phyloP scores from a whole-genome alignment of 2,329 filamentous ascomycete genomes.

The Fusarium nisikadoi region DNA sequence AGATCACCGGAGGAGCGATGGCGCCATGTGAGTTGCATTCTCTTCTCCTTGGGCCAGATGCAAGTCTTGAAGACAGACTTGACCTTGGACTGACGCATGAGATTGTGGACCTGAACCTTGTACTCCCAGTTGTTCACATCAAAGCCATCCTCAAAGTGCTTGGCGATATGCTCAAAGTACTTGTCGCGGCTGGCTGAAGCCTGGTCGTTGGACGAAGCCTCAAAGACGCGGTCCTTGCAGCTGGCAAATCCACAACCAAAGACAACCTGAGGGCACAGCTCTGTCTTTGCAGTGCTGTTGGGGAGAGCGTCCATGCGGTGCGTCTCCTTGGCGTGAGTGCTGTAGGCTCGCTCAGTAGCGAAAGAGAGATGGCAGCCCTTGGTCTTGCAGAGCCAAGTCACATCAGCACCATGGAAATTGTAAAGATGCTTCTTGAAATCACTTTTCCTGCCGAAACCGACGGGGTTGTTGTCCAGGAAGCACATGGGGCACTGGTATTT shows the following conservation, averaged over 20 bases:
- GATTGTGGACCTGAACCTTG: slow-evolving; percentile 56
- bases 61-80: slow-evolving; percentile 59
- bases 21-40: slow-evolving; percentile 54
- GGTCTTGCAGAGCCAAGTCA: slow-evolving; percentile 56
- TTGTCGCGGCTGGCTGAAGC: slow-evolving; percentile 53
- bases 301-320: slow-evolving; percentile 56
- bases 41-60: slow-evolving; percentile 58
- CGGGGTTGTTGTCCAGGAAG: slow-evolving; percentile 57
- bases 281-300: slow-evolving; percentile 54
- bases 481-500: slow-evolving; percentile 60
- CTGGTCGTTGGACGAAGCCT: slow-evolving; percentile 52
- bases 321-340: slow-evolving; percentile 56
- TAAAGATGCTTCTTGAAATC: slow-evolving; percentile 62
- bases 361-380: slow-evolving; percentile 56
- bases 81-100: slow-evolving; percentile 56
- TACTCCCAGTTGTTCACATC: slow-evolving; percentile 58
- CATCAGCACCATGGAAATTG: slow-evolving; percentile 58
- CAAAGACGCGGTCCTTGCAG: slow-evolving; percentile 57
- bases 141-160: slow-evolving; percentile 57
- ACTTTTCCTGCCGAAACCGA: slow-evolving; percentile 59
- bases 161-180: slow-evolving; percentile 60
- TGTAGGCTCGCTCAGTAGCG: slow-evolving; percentile 58
- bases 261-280: slow-evolving; percentile 57
- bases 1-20: slow-evolving; percentile 56
- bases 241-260: slow-evolving; percentile 56